A percentile compares a stretch with the other conserved stretches of the same genome.
Conservation (phyloP, 129 eudicot genomes). For the Dittrichia graveolens region DNA sequence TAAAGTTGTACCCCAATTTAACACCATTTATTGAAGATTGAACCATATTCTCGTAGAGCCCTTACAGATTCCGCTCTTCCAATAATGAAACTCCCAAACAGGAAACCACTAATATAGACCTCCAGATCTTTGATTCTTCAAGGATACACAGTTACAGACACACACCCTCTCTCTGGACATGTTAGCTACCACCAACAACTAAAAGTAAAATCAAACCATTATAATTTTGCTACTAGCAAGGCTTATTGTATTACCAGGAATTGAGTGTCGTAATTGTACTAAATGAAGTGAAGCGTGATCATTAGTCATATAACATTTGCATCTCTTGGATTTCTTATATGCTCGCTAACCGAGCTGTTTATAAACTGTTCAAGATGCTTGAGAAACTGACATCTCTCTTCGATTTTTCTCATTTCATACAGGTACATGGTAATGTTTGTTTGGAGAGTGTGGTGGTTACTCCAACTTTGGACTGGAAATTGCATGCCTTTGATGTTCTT, state of each 20-base stretch:
- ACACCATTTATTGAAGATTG: too few relatives aligned
- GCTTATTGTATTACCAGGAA: neutral
- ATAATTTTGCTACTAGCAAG: neutral
- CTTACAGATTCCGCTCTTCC: too few relatives aligned
- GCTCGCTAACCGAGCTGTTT: neutral
- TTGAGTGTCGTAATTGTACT: neutral
- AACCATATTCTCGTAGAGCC: too few relatives aligned
- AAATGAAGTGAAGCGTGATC: neutral
- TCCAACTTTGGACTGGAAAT: slow-evolving; percentile 93
- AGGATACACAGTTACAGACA: too few relatives aligned
- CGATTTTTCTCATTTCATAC: slow-evolving; percentile 20
- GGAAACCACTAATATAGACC: too few relatives aligned
- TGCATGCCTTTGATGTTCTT: slow-evolving; percentile 97
- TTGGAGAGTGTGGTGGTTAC: slow-evolving; percentile 97
- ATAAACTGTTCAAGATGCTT: slow-evolving; percentile 22
- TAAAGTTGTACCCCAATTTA: too few relatives aligned
- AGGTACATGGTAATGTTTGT: slow-evolving; percentile 98
- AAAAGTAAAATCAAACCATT: neutral
- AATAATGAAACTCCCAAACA: too few relatives aligned
- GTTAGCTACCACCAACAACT: neutral
- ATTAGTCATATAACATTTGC: neutral
- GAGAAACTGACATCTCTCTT: slow-evolving; percentile 15
- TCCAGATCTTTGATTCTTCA: too few relatives aligned
- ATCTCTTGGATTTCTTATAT: slow-evolving; percentile 1
- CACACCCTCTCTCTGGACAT: too few relatives aligned